Conservation (phyloP, 2,329 filamentous ascomycete species). For the Diplodia corticola region DNA sequence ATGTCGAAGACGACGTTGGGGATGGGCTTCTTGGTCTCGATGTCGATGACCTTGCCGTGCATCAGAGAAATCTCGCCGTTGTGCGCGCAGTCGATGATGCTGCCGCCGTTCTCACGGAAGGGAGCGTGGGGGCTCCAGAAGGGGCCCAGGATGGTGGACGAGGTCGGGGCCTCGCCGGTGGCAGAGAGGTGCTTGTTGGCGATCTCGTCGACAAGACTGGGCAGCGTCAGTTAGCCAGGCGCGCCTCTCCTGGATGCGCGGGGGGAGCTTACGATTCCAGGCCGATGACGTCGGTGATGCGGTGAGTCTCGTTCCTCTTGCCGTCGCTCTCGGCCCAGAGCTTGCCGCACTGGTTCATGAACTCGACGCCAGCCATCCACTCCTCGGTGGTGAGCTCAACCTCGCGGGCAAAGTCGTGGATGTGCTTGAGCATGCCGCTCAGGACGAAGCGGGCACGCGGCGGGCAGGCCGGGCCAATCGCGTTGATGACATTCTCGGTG, state of each 20-base stretch:
- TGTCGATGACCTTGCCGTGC: conserved; percentile 67
- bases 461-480: conserved; percentile 70
- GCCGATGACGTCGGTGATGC: conserved; percentile 71
- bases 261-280: conserved; percentile 63
- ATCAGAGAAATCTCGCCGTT: conserved; percentile 64
- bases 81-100: conserved; percentile 65
- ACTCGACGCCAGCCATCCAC: conserved; percentile 74
- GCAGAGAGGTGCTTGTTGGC: conserved; percentile 65
- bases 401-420: conserved; percentile 78
- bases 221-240: background rate
- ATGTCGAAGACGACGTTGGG: conserved; percentile 71
- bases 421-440: conserved; percentile 64
- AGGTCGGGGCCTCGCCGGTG: conserved; percentile 64
- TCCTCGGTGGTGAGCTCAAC: conserved; percentile 75
- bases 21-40: conserved; percentile 66
- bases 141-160: conserved; percentile 72
- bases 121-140: conserved; percentile 77
- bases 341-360: conserved; percentile 73
- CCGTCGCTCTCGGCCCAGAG: conserved; percentile 54
- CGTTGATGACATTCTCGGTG: conserved; percentile 70
- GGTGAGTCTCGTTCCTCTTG: conserved; percentile 72
- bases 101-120: conserved; percentile 66
- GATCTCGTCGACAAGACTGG: conserved; percentile 65
- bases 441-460: conserved; percentile 66
- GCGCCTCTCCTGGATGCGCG: background rate